Base-by-base conservation (phyloP, 768 basidiomycete genomes). In the Hericium erinaceus region DNA sequence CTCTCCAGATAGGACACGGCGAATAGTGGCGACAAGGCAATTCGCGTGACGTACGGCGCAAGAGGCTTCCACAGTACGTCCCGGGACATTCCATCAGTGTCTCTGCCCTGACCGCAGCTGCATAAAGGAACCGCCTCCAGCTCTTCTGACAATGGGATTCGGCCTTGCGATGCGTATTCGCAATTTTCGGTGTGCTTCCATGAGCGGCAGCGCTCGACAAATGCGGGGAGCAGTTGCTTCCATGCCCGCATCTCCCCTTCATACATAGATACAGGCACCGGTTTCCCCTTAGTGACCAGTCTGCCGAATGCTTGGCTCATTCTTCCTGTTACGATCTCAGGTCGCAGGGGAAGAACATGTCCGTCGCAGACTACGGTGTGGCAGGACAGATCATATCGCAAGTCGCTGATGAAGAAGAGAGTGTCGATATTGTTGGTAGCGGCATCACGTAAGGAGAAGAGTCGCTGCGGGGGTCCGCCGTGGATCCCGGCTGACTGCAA, bases 1-100 rank as follows among this genome's bases (percentile, higher is more conserved):
- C 64, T 64, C 58, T 82, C 78, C 59, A 81, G 56, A 63, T 77
- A 81, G 6, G 80, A 72, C 15, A 79, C 74, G 0, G 78, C 73
- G 55, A 83, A 84, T 9, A 85, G 67, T 0, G 80, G 83, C 1
- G 75, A 70, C 39, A 85, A 66, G 0, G 80, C 84, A 10, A 75
- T 67, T 10, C 82, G 70, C 2, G 79, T 81, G 13, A 71, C 74
- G 56, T 75, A 75, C 7, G 73, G 73, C 3, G 73, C 72, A 11
- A 83, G 63, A 1, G 55, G 38, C 57, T 68, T 66, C 77, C 78
- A 83, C 12, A 16, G 16, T 7, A 12, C 4, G 15, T 16, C 13
- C 10, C 61, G 60, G 10, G 60, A 40, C 0, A 66, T 59, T 0
- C 61, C 66, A 2, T 69, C 75, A 4, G 76, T 66, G 50, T 77